A percentile compares a stretch with the other conserved stretches of the same genome.
These are phyloP conservation scores for Colletotrichum chlorophyti DNA, from an alignment of 2,329 filamentous ascomycete species.

Conservation along the genomic window DNA sequence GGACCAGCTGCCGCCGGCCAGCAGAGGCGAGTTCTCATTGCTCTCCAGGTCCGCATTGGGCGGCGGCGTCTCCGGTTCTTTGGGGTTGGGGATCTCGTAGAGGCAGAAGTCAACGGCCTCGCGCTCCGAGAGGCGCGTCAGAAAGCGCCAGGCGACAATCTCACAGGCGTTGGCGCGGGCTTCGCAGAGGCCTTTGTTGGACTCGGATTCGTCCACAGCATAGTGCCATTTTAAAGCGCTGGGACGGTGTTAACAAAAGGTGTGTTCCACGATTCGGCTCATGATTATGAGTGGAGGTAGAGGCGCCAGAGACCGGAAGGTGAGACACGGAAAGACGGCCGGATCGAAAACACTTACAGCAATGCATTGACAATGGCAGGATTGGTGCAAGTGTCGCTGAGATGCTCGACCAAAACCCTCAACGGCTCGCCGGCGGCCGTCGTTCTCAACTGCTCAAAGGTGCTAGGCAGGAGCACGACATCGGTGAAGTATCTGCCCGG, in stretches of 20 bases:
- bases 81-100: conserved; percentile 68
- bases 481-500: conserved; percentile 66
- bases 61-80: conserved; percentile 31
- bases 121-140: conserved; percentile 73
- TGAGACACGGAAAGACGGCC: not conserved
- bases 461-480: conserved; percentile 68
- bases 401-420: conserved; percentile 66
- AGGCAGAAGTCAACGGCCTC: conserved; percentile 79
- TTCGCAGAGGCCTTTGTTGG: conserved; percentile 63
- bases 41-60: conserved; percentile 47
- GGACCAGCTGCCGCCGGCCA: conserved; percentile 41
- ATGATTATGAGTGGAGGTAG: no score
- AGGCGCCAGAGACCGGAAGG: no score
- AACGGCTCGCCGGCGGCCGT: conserved; percentile 67
- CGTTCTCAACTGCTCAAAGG: conserved; percentile 76
- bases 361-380: conserved; percentile 75
- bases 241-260: not conserved
- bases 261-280: not conserved
- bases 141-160: conserved; percentile 81
- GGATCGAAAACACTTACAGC: conserved; percentile 61
- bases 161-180: conserved; percentile 78
- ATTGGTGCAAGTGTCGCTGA: conserved; percentile 69
- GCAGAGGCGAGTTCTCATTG: conserved; percentile 55
- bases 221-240: conserved; percentile 81
- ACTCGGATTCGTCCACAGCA: conserved; percentile 66